Base-by-base conservation (phyloP, 192 early-diverging fungal genomes). In the Jimgerdemannia lactiflua region DNA sequence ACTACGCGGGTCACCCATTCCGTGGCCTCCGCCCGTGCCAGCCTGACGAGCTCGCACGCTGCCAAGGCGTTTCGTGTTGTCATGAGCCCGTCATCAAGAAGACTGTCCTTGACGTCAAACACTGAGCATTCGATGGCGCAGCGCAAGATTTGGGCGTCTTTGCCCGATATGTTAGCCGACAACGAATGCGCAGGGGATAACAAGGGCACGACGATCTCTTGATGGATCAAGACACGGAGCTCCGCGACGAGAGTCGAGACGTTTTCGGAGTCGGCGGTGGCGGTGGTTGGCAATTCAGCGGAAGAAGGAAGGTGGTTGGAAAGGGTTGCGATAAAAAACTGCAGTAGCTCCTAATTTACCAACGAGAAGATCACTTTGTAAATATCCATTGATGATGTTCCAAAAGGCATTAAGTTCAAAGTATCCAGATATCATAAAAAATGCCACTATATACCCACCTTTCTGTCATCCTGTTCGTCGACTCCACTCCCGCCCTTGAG, bases 281-380 rank as follows among this genome's bases (percentile, higher is more conserved):
- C 2, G 49, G 49, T 59, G 49, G 49, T 6, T 14, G 49, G 49
- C 49, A 59, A 59, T 6, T 6, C 6, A 59, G 49, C 14, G 49
- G 19, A 66, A 9, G 63, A 7, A 17, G 40, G 43, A 3, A 81
- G 71, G 64, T 85, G 79, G 54, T 77, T 76, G 6, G 64, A 69
- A 67, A 85, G 44, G 0, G 79, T 85, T 41, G 77, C 73, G 72
- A 83, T 75, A 43, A 85, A 82, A 19, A 79, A 42, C n/a, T 81
- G 59, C 75, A 81, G 82, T 41, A 85, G 68, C 9, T 80, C 82
- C 71, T 85, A 74, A 3, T 77, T 40, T n/a, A 43, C 9, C 42
- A 77, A 49, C 29, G 14, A 20, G 39, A 17, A 66, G 14, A 20
- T 54, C 10, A 64, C 29, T 14, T 4, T 59, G 14, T 59, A 59